Evolutionary conservation across 495 filamentous ascomycete genomes (phyloP).

Genomic region (Talaromyces liani): DNA sequence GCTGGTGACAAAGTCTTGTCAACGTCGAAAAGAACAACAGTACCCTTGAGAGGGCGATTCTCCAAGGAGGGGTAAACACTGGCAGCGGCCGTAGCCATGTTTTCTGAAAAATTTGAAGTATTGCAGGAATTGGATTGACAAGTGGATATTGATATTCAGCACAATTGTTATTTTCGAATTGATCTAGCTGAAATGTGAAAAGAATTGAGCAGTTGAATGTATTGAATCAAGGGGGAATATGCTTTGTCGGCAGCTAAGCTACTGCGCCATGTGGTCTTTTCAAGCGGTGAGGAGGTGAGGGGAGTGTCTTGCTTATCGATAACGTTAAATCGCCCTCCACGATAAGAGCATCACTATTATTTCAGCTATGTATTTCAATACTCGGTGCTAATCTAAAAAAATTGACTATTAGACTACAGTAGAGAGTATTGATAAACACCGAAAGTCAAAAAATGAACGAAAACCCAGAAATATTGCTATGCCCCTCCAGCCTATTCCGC

Average conservation of each 20-base stretch:
- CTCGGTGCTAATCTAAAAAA: not conserved
- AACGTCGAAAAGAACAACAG: slow-evolving; percentile 89
- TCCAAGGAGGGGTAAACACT: slow-evolving; percentile 65
- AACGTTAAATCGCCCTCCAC: slow-evolving; percentile 3
- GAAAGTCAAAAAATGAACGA: not conserved
- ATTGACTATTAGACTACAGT: not conserved
- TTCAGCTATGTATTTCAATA: not conserved
- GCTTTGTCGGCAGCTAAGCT: not conserved
- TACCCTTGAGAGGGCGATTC: slow-evolving; percentile 77
- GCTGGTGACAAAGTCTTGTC: slow-evolving; percentile 81
- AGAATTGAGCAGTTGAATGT: not conserved
- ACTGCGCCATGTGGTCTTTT: not conserved
- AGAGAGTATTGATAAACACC: not conserved
- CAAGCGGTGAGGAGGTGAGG: slow-evolving; percentile 3
- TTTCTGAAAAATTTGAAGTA: not conserved
- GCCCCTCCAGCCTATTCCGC: not conserved
- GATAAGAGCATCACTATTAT: not conserved
- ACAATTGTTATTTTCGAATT: not conserved
- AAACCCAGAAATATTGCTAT: not conserved
- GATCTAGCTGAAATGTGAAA: not conserved
- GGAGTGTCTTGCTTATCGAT: slow-evolving; percentile 3
- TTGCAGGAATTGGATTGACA: not conserved
- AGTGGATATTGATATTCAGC: not conserved
- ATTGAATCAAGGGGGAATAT: not conserved
- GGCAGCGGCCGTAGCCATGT: slow-evolving; percentile 39